Percentiles rank a stretch among this genome's conserved stretches.
phyloP scores from a whole-genome alignment of 768 basidiomycete genomes.

The Crucibulum laeve region DNA sequence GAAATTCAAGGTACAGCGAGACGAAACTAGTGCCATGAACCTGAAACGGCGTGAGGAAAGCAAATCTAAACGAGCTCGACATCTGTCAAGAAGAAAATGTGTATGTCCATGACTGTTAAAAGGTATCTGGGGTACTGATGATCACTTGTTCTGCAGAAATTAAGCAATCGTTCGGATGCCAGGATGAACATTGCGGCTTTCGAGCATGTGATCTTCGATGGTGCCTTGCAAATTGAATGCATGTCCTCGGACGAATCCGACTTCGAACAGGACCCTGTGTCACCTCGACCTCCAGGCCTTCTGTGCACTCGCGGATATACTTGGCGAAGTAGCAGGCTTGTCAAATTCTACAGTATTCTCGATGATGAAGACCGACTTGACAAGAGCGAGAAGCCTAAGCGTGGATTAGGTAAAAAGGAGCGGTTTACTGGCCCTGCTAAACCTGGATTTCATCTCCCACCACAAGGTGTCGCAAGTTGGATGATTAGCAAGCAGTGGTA shows the following conservation, averaged over 20 bases:
- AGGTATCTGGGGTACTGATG: no score
- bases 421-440: constrained; percentile 52
- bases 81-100: constrained; percentile 55
- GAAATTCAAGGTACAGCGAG: constrained; percentile 60
- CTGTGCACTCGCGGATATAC: constrained; percentile 54
- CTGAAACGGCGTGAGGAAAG: constrained; percentile 51
- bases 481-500: constrained; percentile 75
- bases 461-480: constrained; percentile 62
- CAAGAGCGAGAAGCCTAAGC: constrained; percentile 44
- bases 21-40: constrained; percentile 36
- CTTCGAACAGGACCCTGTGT: constrained; percentile 31
- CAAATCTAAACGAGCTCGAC: constrained; percentile 60
- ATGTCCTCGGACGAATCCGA: constrained; percentile 82
- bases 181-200: constrained; percentile 50
- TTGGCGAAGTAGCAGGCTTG: constrained; percentile 67
- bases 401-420: constrained; percentile 52
- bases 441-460: constrained; percentile 55
- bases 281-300: constrained; percentile 23
- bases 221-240: constrained; percentile 68
- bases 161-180: constrained; percentile 57
- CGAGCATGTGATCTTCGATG: constrained; percentile 63
- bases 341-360: constrained; percentile 54
- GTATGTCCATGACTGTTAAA: no score
- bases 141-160: no score
- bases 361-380: constrained; percentile 54